Evolutionary conservation across 1,284 basidiomycete genomes (phyloP), one percentile per base, ranked within the genome.

Genomic region (Trametes versicolor): DNA sequence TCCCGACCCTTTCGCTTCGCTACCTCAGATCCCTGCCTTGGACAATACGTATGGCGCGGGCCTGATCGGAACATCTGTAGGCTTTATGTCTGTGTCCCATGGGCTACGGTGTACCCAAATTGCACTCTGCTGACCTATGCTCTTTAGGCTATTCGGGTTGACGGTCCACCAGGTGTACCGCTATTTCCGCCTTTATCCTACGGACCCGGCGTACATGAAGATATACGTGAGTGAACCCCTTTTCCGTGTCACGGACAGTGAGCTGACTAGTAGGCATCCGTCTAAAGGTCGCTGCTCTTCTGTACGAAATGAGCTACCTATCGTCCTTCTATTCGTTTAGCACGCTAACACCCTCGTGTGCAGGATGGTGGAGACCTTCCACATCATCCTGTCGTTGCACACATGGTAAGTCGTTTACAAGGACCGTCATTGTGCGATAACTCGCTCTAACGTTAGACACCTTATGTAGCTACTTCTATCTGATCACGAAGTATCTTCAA

Each of bases 321-420:
- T 25, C 8, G 10, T 4, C 10, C 45, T 47, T 21, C n/a, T n/a
- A n/a, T 23, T 19, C n/a, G n/a, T 21, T 4, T 10, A 21, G 1
- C 10, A n/a, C 19, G 21, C 53, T 54, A 5, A 54, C 37, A n/a
- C 1, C 4, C 37, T 17, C 13, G 15, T 39, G n/a, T 23, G 3
- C 37, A 58, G 56, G 25, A 13, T 36, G 12, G n/a, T 58, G 19
- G 83, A 83, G 2, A 85, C 84, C 72, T 81, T 80, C 5, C 85
- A 86, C 68, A 81, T 85, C 60, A 82, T 85, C 60, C 63, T 85
- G 58, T 82, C 76, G 23, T 32, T 58, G 32, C 56, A 58, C 21
- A 36, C 27, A 23, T 58, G 56, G 56, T 58, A 13, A 19, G 27
- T 21, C 34, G 4, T 47, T 10, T 21, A 47, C 45, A 23, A 4